These are phyloP conservation scores for Microbotryomycetes sp. DNA, from an alignment of 1,284 basidiomycete species.

Conservation along the genomic window DNA sequence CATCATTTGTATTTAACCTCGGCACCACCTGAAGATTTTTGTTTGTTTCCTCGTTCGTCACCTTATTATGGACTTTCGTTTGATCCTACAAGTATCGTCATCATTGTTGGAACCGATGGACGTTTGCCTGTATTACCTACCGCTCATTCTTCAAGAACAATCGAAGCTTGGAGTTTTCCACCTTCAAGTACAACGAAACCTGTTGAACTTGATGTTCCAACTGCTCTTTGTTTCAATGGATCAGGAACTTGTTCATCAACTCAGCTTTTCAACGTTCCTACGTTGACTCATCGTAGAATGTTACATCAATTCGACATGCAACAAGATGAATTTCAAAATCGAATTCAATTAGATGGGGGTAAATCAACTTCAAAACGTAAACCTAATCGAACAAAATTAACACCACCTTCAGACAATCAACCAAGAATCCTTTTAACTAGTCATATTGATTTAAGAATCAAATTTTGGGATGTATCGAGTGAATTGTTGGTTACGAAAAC, in stretches of 20 bases:
- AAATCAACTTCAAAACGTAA: constrained; percentile 21
- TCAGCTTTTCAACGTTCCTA: constrained; percentile 12
- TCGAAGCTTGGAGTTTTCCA: constrained; percentile 47
- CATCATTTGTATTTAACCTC: constrained; percentile 58
- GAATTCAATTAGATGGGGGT: constrained; percentile 41
- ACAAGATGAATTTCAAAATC: constrained; percentile 40
- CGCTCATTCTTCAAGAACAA: constrained; percentile 39
- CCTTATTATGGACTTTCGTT: constrained; percentile 65
- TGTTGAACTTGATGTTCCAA: constrained; percentile 32
- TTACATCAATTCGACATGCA: constrained; percentile 38
- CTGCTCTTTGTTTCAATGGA: constrained; percentile 38
- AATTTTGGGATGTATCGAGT: constrained; percentile 52
- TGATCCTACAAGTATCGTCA: constrained; percentile 63
- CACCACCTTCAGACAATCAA: constrained; percentile 48
- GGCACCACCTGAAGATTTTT: constrained; percentile 67
- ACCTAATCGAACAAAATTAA: constrained; percentile 41
- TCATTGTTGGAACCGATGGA: constrained; percentile 39
- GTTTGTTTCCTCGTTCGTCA: constrained; percentile 61
- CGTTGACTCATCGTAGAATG: constrained; percentile 15
- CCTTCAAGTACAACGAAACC: constrained; percentile 37
- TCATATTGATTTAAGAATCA: constrained; percentile 59
- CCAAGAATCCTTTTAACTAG: constrained; percentile 62
- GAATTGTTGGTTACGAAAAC: constrained; percentile 15
- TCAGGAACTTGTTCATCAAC: constrained; percentile 36
- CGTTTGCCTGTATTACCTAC: constrained; percentile 33